Percentiles rank a stretch among this genome's conserved stretches.
Evolutionary conservation across 306 rosid genomes (phyloP).

Genomic region (Castanea mollissima): DNA sequence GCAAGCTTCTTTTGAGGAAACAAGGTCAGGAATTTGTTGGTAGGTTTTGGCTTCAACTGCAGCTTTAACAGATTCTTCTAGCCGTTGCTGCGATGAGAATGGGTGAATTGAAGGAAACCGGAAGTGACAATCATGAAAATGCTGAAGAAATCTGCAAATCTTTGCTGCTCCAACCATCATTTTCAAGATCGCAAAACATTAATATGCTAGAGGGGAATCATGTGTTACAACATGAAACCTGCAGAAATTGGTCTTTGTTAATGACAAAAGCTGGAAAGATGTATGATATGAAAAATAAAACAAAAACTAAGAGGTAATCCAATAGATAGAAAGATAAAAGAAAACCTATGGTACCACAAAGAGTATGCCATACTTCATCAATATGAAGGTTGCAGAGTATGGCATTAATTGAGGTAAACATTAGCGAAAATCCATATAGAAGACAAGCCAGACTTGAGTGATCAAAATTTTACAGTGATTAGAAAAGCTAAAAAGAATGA

Average conservation of each 20-base stretch:
- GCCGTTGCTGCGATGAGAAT: conserved; percentile 30
- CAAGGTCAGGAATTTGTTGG: conserved; percentile 54
- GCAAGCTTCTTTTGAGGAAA: conserved; percentile 40
- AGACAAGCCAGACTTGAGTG: background rate
- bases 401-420: background rate
- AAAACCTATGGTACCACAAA: background rate
- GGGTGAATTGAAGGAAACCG: conserved; percentile 29
- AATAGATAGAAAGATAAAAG: background rate
- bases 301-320: no score
- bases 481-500: background rate
- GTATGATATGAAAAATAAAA: background rate
- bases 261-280: background rate
- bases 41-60: conserved; percentile 63
- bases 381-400: background rate
- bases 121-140: conserved; percentile 17
- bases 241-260: conserved; percentile 5
- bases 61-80: conserved; percentile 44
- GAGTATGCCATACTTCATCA: background rate
- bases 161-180: conserved; percentile 36
- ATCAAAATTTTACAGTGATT: background rate
- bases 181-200: background rate
- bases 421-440: background rate
- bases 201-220: background rate
- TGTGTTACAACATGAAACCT: conserved; percentile 21
- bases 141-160: conserved; percentile 22